phyloP scores from a whole-genome alignment of 352 stramenopile genomes.

The Thraustochytrium striatum region DNA sequence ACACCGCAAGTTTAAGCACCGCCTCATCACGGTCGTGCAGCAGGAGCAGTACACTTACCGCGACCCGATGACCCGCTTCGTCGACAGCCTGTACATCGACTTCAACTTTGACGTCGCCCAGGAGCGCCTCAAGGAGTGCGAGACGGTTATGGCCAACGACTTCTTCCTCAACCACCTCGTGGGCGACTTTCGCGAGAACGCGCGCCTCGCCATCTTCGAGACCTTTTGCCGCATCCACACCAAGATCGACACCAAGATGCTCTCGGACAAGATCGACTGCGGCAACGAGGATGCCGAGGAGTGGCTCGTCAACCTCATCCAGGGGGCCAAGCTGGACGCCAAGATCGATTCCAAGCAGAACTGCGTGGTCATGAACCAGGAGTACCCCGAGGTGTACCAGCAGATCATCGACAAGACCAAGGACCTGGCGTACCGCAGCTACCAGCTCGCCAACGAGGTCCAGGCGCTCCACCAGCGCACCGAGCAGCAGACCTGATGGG shows the following conservation, averaged over 20 bases:
- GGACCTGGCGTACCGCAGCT: constrained; percentile 86
- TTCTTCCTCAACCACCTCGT: constrained; percentile 96
- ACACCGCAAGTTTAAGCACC: constrained; percentile 73
- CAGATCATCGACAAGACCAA: constrained; percentile 95
- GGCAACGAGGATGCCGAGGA: constrained; percentile 91
- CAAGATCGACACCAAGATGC: constrained; percentile 94
- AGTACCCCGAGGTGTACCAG: constrained; percentile 84
- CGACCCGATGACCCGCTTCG: constrained; percentile 87
- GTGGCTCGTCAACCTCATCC: constrained; percentile 99
- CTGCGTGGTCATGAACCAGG: constrained; percentile 93
- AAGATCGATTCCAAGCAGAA: constrained; percentile 96
- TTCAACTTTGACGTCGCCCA: constrained; percentile 98
- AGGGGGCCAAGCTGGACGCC: constrained; percentile 88
- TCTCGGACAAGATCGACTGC: constrained; percentile 92
- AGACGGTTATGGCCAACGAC: constrained; percentile 88
- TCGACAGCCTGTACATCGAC: constrained; percentile 94
- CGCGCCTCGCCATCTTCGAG: constrained; percentile 96
- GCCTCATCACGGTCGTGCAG: constrained; percentile 88
- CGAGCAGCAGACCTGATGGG: constrained; percentile 20
- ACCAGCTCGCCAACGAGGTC: constrained; percentile 61
- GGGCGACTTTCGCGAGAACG: constrained; percentile 95
- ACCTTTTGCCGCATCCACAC: constrained; percentile 97
- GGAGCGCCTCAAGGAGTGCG: constrained; percentile 82
- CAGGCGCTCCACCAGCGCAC: constrained; percentile 12
- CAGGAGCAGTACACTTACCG: constrained; percentile 71